These are phyloP conservation scores for Ustilago trichophora DNA, from an alignment of 1,284 basidiomycete species.

Conservation along the genomic window DNA sequence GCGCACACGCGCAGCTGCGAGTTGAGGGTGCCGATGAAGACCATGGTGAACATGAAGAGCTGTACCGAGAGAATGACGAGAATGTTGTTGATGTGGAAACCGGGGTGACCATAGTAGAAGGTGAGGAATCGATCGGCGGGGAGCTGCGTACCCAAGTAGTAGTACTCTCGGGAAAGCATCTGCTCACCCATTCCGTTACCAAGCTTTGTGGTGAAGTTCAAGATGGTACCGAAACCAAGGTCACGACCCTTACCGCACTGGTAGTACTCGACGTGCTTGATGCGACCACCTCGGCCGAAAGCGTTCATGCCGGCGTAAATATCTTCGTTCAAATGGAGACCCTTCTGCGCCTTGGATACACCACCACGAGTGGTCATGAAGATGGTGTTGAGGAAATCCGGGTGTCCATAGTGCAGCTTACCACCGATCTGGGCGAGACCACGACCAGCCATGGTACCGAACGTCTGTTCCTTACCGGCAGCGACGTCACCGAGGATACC, in stretches of 20 bases:
- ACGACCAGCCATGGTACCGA: conserved; percentile 94
- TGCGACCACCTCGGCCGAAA: conserved; percentile 92
- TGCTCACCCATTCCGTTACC: conserved; percentile 99
- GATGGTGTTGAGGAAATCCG: conserved; percentile 96
- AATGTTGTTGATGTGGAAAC: conserved; percentile 99
- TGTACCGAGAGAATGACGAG: conserved; percentile 70
- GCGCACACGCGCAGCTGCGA: conserved; percentile 62
- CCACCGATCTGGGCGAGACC: conserved; percentile 97
- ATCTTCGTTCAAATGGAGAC: conserved; percentile 97
- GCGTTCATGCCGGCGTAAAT: conserved; percentile 99
- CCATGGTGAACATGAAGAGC: conserved; percentile 66
- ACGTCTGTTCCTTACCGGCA: conserved; percentile 99
- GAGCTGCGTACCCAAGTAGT: conserved; percentile 98
- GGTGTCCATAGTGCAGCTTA: conserved; percentile 98
- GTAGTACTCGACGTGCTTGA: conserved; percentile 99
- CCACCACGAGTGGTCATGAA: conserved; percentile 99
- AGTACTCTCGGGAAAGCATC: conserved; percentile 98
- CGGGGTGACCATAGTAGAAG: conserved; percentile 99
- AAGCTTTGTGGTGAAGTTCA: conserved; percentile 99
- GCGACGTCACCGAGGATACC: conserved; percentile 98
- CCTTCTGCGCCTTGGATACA: conserved; percentile 98
- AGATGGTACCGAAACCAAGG: conserved; percentile 96
- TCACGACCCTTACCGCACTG: conserved; percentile 97
- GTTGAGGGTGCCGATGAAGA: conserved; percentile 66
- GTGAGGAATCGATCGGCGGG: conserved; percentile 98